Conservation (phyloP, 208 protist species). For the Leishmania tropica region DNA sequence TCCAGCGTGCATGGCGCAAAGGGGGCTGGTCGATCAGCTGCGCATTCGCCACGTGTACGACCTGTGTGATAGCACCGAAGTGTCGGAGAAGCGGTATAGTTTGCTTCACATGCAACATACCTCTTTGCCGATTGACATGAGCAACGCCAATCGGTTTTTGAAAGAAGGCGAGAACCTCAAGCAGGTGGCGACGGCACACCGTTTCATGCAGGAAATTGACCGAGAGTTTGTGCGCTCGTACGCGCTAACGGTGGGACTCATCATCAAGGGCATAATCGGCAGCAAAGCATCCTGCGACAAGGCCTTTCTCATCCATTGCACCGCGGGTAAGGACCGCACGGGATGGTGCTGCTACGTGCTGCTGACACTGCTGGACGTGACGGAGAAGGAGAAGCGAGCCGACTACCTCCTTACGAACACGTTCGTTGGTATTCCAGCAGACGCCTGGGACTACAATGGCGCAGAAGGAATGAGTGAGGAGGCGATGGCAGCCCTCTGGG, state of each 20-base stretch:
- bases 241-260: constrained; percentile 16
- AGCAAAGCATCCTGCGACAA: constrained; percentile 22
- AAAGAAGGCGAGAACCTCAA: constrained; percentile 25
- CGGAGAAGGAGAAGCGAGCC: constrained; percentile 25
- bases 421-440: constrained; percentile 27
- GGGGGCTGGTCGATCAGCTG: constrained; percentile 37
- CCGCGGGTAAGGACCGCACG: constrained; percentile 53
- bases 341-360: constrained; percentile 36
- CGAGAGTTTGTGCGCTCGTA: constrained; percentile 15
- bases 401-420: constrained; percentile 49
- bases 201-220: constrained; percentile 34
- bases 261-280: constrained; percentile 34
- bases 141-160: constrained; percentile 15
- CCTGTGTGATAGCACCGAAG: constrained; percentile 33
- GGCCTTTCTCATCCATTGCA: constrained; percentile 48
- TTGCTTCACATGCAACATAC: constrained; percentile 28
- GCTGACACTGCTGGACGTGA: constrained; percentile 34
- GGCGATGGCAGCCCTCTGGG: constrained; percentile 33
- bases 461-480: constrained; percentile 27
- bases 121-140: constrained; percentile 27
- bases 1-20: constrained; percentile 20
- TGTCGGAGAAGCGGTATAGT: constrained; percentile 28
- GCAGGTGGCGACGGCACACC: constrained; percentile 6
- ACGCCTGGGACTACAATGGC: constrained; percentile 23
- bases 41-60: constrained; percentile 42